phyloP scores from a whole-genome alignment of 306 rosid species.

The Cucurbita maxima region DNA sequence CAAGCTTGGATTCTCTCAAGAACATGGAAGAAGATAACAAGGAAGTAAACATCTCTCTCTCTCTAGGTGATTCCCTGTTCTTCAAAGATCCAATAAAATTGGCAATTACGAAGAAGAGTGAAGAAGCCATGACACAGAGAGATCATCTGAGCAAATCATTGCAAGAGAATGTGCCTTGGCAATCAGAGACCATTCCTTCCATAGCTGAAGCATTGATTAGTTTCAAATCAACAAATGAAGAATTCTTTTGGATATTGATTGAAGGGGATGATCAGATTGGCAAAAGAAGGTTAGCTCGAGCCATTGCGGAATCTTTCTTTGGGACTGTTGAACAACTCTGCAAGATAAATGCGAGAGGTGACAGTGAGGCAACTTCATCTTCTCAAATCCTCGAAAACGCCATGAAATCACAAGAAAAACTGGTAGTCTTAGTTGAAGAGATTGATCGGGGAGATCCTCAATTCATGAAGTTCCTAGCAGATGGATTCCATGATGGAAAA shows the following conservation, averaged over 20 bases:
- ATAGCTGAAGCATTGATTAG: slow-evolving; percentile 51
- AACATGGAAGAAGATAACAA: slow-evolving; percentile 31
- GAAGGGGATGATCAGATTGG: slow-evolving; percentile 67
- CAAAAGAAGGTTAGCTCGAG: slow-evolving; percentile 56
- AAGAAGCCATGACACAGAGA: slow-evolving; percentile 25
- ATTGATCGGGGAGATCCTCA: slow-evolving; percentile 51
- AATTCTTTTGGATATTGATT: slow-evolving; percentile 47
- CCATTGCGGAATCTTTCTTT: slow-evolving; percentile 53
- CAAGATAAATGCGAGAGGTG: slow-evolving; percentile 37
- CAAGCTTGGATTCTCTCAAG: slow-evolving; percentile 39
- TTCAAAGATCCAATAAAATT: slow-evolving; percentile 31
- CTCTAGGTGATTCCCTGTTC: slow-evolving; percentile 56
- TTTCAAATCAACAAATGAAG: slow-evolving; percentile 30
- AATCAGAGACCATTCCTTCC: slow-evolving; percentile 52
- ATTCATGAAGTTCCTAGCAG: slow-evolving; percentile 41
- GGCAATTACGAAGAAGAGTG: slow-evolving; percentile 24
- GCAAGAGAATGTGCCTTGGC: slow-evolving; percentile 96
- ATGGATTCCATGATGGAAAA: slow-evolving; percentile 40
- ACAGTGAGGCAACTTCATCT: slow-evolving; percentile 10
- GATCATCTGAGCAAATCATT: slow-evolving; percentile 49
- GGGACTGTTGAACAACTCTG: slow-evolving; percentile 47
- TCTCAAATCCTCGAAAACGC: slow-evolving; percentile 27
- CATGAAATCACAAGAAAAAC: slow-evolving; percentile 35
- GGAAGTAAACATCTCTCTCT: slow-evolving; percentile 67
- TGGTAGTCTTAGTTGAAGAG: slow-evolving; percentile 59